Evolutionary conservation across 169 alveolate species (phyloP).

Genomic region (Plasmodium gaboni): DNA sequence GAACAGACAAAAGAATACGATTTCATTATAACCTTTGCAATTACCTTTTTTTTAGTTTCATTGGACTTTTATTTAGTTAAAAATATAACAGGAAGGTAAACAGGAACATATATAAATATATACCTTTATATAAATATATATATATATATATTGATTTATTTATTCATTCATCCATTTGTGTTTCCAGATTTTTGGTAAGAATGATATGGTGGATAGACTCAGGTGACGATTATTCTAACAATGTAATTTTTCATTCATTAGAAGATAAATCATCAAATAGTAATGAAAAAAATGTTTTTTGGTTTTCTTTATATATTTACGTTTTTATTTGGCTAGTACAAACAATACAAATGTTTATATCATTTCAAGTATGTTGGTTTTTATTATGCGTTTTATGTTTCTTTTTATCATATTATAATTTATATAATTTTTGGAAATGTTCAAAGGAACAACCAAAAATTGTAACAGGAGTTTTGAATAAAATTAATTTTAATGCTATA

Average conservation of each 20-base stretch:
- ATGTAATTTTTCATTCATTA: conserved; percentile 42
- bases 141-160: background rate
- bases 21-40: conserved; percentile 66
- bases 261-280: conserved; percentile 43
- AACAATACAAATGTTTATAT: conserved; percentile 67
- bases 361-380: conserved; percentile 75
- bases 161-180: background rate
- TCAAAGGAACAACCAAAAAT: conserved; percentile 66
- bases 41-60: conserved; percentile 71
- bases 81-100: conserved; percentile 76
- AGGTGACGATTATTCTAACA: conserved; percentile 66
- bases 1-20: conserved; percentile 64
- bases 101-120: background rate
- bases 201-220: conserved; percentile 77
- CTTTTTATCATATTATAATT: conserved; percentile 47
- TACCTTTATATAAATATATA: background rate
- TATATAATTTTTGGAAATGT: conserved; percentile 69
- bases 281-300: conserved; percentile 54
- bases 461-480: conserved; percentile 26
- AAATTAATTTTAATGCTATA: conserved; percentile 26
- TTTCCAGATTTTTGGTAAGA: conserved; percentile 63
- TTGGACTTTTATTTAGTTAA: conserved; percentile 75
- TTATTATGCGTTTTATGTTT: conserved; percentile 50
- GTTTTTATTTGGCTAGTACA: conserved; percentile 64
- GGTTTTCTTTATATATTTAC: conserved; percentile 55